These are phyloP conservation scores for Acacia melanoxylon DNA, from an alignment of 306 rosid genomes.

Conservation along the genomic window DNA sequence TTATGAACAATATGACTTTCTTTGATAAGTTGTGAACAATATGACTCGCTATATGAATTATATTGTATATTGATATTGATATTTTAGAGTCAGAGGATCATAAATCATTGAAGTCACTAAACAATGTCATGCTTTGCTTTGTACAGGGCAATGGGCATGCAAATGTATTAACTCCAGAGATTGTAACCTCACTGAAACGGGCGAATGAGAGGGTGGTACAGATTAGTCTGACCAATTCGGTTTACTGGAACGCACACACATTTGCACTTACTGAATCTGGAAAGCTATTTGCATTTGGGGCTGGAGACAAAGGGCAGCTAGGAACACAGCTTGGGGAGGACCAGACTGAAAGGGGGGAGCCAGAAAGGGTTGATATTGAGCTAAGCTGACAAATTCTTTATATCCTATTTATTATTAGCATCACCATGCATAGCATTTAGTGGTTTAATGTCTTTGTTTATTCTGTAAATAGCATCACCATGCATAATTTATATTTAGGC, in stretches of 20 bases:
- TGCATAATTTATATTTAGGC: conserved; percentile 46
- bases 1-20: background rate
- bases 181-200: conserved; percentile 72
- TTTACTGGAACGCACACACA: conserved; percentile 94
- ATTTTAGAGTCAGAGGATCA: background rate
- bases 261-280: conserved; percentile 93
- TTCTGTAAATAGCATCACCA: conserved; percentile 61
- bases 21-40: background rate
- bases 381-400: conserved; percentile 58
- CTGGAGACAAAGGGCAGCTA: conserved; percentile 93
- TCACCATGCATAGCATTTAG: conserved; percentile 57
- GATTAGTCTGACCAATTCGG: conserved; percentile 85
- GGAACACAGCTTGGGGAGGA: conserved; percentile 72
- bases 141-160: conserved; percentile 71
- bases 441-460: conserved; percentile 46
- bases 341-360: conserved; percentile 81
- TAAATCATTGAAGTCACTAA: conserved; percentile 1
- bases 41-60: background rate
- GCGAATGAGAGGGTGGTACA: conserved; percentile 80
- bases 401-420: conserved; percentile 41
- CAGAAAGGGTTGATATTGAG: conserved; percentile 76
- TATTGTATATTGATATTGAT: background rate
- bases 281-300: conserved; percentile 87
- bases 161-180: conserved; percentile 70
- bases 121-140: conserved; percentile 11